Percentiles rank a stretch among this genome's conserved stretches.
phyloP scores from a whole-genome alignment of 176 grass and related monocot species.

The Chloris gayana region DNA sequence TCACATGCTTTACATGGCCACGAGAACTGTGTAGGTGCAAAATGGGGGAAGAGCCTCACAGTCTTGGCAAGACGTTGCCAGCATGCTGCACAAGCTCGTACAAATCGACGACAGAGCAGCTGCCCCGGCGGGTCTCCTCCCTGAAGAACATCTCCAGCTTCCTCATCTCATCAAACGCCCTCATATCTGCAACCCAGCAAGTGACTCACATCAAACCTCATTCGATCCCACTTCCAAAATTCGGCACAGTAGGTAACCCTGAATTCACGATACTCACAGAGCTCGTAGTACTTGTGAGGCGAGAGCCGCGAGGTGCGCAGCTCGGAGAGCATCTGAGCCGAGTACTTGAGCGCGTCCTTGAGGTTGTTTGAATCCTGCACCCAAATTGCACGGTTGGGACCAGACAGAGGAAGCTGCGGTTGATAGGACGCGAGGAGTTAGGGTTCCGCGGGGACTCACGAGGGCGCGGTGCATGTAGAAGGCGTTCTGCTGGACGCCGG shows the following conservation, averaged over 20 bases:
- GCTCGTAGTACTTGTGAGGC: slow-evolving; percentile 97
- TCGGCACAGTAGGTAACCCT: neutral
- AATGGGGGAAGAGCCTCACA: slow-evolving; percentile 58
- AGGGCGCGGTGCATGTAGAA: slow-evolving; percentile 99
- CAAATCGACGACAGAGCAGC: slow-evolving; percentile 82
- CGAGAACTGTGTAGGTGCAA: neutral
- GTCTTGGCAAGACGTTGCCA: slow-evolving; percentile 90
- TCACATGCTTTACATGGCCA: neutral
- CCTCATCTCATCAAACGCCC: slow-evolving; percentile 93
- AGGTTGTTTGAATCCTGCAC: slow-evolving; percentile 90
- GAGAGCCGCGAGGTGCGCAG: slow-evolving; percentile 92
- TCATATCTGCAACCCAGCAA: slow-evolving; percentile 67
- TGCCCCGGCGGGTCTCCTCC: slow-evolving; percentile 80
- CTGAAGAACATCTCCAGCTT: slow-evolving; percentile 99
- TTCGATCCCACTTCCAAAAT: slow-evolving; percentile 13
- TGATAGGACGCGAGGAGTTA: slow-evolving; percentile 21
- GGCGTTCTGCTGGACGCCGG: slow-evolving; percentile 96
- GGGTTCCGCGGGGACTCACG: slow-evolving; percentile 48
- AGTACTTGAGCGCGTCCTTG: slow-evolving; percentile 97
- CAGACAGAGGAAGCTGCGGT: neutral
- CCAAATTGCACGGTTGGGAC: slow-evolving; percentile 35
- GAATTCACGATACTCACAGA: slow-evolving; percentile 59
- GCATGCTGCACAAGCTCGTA: slow-evolving; percentile 98
- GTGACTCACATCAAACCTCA: slow-evolving; percentile 33
- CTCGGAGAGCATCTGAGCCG: slow-evolving; percentile 99